Percentiles rank a stretch among this genome's conserved stretches.
phyloP scores from a whole-genome alignment of 352 stramenopile genomes.

The Phytopythium helicoides region DNA sequence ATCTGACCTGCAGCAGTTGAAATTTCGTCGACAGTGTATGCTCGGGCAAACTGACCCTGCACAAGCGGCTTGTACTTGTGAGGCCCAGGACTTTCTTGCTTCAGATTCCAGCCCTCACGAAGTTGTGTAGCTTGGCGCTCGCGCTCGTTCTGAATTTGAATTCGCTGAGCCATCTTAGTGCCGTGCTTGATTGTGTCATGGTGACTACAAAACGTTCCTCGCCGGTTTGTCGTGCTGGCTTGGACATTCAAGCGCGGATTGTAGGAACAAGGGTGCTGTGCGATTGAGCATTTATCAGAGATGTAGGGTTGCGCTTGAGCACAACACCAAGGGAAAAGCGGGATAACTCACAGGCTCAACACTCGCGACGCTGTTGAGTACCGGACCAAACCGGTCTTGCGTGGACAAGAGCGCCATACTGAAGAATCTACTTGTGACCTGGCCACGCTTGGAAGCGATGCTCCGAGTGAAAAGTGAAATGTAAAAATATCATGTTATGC shows the following conservation, averaged over 20 bases:
- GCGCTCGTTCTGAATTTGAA: background rate
- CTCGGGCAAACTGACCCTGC: conserved; percentile 37
- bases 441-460: background rate
- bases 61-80: conserved; percentile 38
- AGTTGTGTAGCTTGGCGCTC: background rate
- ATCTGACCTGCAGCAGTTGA: conserved; percentile 2
- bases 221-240: background rate
- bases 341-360: conserved; percentile 33
- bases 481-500: background rate
- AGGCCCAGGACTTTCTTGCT: conserved; percentile 15
- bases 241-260: conserved; percentile 7
- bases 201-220: conserved; percentile 43
- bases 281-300: no score
- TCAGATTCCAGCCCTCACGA: conserved; percentile 7
- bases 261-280: conserved; percentile 56
- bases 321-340: background rate
- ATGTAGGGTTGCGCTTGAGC: background rate
- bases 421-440: background rate
- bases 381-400: conserved; percentile 44
- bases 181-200: conserved; percentile 9
- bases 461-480: background rate
- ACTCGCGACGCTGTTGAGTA: conserved; percentile 31
- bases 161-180: conserved; percentile 5
- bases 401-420: conserved; percentile 51
- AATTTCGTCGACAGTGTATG: conserved; percentile 45